A percentile compares a stretch with the other conserved stretches of the same genome.
phyloP scores from a whole-genome alignment of 2,329 filamentous ascomycete genomes.

The Ophiocordyceps australis region DNA sequence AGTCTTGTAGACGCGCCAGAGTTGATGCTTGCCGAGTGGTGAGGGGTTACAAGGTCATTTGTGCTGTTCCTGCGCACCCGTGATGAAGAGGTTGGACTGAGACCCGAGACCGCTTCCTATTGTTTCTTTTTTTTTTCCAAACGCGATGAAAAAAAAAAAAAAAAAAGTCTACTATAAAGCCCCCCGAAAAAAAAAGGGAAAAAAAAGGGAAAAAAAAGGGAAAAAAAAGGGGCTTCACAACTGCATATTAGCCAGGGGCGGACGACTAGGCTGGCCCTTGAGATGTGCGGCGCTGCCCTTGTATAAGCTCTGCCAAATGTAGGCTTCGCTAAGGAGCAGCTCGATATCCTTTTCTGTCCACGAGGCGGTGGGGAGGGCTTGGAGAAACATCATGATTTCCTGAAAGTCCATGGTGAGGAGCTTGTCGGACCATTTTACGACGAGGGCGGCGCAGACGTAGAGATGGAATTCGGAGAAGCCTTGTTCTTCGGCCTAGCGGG shows the following conservation, averaged over 20 bases:
- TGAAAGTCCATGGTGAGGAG: conserved; percentile 95
- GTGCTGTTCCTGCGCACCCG: too few relatives aligned
- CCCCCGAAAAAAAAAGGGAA: too few relatives aligned
- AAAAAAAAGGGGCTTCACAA: too few relatives aligned
- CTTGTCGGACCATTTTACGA: conserved; percentile 96
- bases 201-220: too few relatives aligned
- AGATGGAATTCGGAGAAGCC: conserved; percentile 97
- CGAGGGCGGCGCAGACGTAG: conserved; percentile 92
- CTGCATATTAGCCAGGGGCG: conserved; percentile 16
- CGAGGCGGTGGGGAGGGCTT: conserved; percentile 75
- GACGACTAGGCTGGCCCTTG: conserved; percentile 27
- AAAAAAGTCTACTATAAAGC: too few relatives aligned
- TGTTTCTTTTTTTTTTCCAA: too few relatives aligned
- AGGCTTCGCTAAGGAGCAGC: conserved; percentile 84
- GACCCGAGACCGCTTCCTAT: too few relatives aligned
- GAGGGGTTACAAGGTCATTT: too few relatives aligned
- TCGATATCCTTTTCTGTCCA: conserved; percentile 99
- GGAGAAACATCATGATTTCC: conserved; percentile 98
- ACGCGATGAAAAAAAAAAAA: too few relatives aligned
- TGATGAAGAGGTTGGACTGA: too few relatives aligned
- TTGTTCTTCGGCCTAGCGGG: conserved; percentile 95
- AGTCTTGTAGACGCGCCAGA: too few relatives aligned
- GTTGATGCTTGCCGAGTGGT: too few relatives aligned
- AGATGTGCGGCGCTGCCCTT: conserved; percentile 87
- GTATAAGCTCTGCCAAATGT: conserved; percentile 97